A percentile compares a stretch with the other conserved stretches of the same genome.
Conservation (phyloP, 129 eudicot genomes). For the Arctium lappa region DNA sequence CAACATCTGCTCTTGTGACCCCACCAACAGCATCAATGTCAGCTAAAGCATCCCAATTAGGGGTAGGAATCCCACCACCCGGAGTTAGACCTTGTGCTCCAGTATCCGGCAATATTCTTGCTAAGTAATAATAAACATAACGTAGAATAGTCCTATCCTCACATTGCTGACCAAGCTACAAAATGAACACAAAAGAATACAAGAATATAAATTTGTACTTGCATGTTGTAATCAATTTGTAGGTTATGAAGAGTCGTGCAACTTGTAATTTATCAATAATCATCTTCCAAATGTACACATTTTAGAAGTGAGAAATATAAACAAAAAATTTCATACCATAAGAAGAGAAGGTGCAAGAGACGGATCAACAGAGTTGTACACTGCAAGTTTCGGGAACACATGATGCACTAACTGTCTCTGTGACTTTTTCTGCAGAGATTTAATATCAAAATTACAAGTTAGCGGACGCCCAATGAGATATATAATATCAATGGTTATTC, state of each 20-base stretch:
- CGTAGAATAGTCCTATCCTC: conserved; percentile 92
- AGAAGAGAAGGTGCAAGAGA: conserved; percentile 97
- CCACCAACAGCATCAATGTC: conserved; percentile 98
- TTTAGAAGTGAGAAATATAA: conserved; percentile 2
- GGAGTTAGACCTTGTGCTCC: conserved; percentile 96
- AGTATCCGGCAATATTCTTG: conserved; percentile 89
- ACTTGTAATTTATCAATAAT: conserved; percentile 4
- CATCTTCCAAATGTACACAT: not conserved
- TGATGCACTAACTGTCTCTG: conserved; percentile 87
- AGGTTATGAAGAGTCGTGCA: conserved; percentile 3
- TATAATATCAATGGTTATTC: not conserved
- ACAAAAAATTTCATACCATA: conserved; percentile 55
- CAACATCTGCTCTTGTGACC: conserved; percentile 97
- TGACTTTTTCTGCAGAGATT: conserved; percentile 71
- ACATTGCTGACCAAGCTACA: conserved; percentile 97
- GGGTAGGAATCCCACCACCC: conserved; percentile 99
- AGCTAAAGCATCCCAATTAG: conserved; percentile 99
- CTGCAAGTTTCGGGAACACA: conserved; percentile 98
- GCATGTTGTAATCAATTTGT: not conserved
- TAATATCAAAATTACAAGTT: conserved; percentile 11
- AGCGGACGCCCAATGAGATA: not conserved
- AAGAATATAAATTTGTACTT: not conserved
- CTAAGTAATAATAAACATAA: conserved; percentile 92
- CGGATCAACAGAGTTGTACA: conserved; percentile 95
- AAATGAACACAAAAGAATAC: conserved; percentile 4